phyloP scores from a whole-genome alignment of 805 yeast species.

The Wickerhamomyces pijperi region DNA sequence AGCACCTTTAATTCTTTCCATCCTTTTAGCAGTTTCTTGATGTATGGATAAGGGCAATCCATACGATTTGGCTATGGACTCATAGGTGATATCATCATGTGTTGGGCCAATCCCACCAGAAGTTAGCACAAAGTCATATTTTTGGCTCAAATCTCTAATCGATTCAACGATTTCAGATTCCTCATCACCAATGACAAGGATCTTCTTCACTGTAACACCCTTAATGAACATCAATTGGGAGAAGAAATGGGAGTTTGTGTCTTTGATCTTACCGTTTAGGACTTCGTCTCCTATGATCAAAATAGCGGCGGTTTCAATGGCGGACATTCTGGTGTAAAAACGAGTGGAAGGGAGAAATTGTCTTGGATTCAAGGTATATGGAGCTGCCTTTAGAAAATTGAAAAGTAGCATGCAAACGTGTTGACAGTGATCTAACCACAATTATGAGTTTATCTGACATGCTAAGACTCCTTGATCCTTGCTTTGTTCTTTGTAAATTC shows the following conservation, averaged over 20 bases:
- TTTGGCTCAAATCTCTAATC: conserved; percentile 29
- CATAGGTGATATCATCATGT: conserved; percentile 83
- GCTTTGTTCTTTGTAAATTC: too few species aligned
- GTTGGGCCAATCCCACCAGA: conserved; percentile 70
- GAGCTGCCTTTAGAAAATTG: too few species aligned
- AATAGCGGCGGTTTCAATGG: conserved; percentile 6
- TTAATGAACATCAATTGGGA: conserved; percentile 58
- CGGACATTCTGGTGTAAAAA: neutral
- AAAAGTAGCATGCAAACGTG: too few species aligned
- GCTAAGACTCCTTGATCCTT: too few species aligned
- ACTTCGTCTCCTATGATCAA: conserved; percentile 74
- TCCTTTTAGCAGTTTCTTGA: conserved; percentile 44
- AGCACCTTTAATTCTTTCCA: conserved; percentile 32
- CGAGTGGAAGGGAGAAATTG: neutral
- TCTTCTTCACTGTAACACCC: conserved; percentile 56
- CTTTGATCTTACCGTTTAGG: conserved; percentile 73
- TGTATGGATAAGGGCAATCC: conserved; percentile 39
- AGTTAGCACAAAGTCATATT: conserved; percentile 42
- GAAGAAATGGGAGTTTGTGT: conserved; percentile 65
- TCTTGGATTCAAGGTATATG: too few species aligned
- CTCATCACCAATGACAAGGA: conserved; percentile 73
- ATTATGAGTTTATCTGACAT: too few species aligned
- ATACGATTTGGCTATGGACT: conserved; percentile 58
- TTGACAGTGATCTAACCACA: too few species aligned
- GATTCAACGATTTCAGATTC: conserved; percentile 49